Evolutionary conservation across 169 alveolate species (phyloP), one percentile per base, ranked within the genome.

Genomic region (Plasmodium gallinaceum): DNA sequence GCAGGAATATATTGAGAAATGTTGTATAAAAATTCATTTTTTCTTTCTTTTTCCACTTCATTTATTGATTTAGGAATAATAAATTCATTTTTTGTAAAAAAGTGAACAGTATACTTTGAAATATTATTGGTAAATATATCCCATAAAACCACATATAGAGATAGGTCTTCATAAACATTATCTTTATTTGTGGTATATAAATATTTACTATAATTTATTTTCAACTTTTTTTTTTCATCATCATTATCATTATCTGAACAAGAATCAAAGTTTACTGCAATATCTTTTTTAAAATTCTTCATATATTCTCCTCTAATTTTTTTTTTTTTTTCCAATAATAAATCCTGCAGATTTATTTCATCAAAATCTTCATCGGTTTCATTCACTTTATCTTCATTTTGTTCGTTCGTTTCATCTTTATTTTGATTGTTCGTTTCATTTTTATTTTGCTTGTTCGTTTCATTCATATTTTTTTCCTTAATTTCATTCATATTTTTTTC

Each of bases 131-230:
- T 75, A 58, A 86, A 60, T 22, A 86, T 71, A 60, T 86, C 92
- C 92, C 92, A 86, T 12, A 86, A 66, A 37, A 86, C 78, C 43
- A 71, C 70, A 86, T 71, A 86, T n/a, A 86, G 26, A 20, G 87
- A 86, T 80, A 86, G 42, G 26, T 71, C 42, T 70, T 62, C 88
- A 43, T 86, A 86, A 22, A 54, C 60, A 54, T 26, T 60, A 10
- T 69, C 42, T 37, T 26, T 61, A 7, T 37, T 24, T 32, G 62
- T 24, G 48, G 62, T 46, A 54, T 86, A 72, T 20, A 71, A 8
- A 46, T 86, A 86, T 64, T 86, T 71, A 20, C 61, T 86, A 16
- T 70, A 20, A 9, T 45, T 14, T 16, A 52, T 18, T 61, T 61
- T 61, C 24, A 32, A 16, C 10, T 7, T 45, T 8, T 39, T 10